phyloP scores from a whole-genome alignment of 306 rosid genomes.

The Lotus japonicus region DNA sequence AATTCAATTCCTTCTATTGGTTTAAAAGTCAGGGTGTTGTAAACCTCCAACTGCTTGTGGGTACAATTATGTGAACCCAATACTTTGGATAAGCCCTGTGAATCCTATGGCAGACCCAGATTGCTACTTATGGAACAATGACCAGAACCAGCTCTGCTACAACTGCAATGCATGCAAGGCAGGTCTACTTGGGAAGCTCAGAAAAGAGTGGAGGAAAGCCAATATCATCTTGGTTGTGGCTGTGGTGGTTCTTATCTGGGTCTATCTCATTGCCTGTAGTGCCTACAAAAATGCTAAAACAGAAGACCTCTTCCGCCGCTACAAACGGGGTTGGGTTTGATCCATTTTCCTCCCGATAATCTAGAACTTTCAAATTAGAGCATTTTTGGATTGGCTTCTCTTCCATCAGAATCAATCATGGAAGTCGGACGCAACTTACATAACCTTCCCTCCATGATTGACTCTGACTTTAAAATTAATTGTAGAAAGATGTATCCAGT shows the following conservation, averaged over 20 bases:
- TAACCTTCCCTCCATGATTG: no score
- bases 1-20: neutral
- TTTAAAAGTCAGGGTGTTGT: constrained; percentile 69
- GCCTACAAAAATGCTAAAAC: constrained; percentile 85
- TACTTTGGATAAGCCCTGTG: constrained; percentile 56
- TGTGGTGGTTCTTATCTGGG: constrained; percentile 53
- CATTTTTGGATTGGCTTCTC: neutral
- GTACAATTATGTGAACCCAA: constrained; percentile 57
- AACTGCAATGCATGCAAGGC: constrained; percentile 75
- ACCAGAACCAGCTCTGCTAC: constrained; percentile 64
- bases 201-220: constrained; percentile 70
- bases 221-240: constrained; percentile 64
- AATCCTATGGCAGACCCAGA: constrained; percentile 51
- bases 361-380: neutral
- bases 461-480: no score
- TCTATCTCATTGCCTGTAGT: constrained; percentile 64
- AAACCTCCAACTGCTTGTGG: constrained; percentile 71
- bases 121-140: constrained; percentile 71
- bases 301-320: constrained; percentile 57
- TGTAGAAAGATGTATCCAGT: no score
- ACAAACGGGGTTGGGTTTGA: constrained; percentile 69
- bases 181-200: constrained; percentile 64
- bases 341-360: neutral
- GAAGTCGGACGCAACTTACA: no score
- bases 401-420: no score